Evolutionary conservation across 352 stramenopile species (phyloP), one percentile per base, ranked within the genome.

Genomic region (Phytopythium boreale): DNA sequence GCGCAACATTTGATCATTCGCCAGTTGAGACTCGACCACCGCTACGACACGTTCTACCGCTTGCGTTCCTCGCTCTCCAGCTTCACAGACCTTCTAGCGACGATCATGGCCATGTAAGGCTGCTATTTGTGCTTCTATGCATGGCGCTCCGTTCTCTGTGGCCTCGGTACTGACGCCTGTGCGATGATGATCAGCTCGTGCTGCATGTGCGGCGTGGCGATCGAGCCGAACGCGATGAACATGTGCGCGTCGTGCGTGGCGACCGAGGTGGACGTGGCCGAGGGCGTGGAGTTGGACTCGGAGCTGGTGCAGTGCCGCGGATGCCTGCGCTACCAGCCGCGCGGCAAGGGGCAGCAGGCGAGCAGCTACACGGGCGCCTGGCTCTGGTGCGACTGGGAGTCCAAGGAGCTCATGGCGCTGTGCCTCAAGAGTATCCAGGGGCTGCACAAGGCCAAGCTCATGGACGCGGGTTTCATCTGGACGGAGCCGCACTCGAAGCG

Each of bases 401-500:
- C 82, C 11, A 75, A 71, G 14, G 85, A 94, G 63, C 74, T 93
- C 49, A 82, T 93, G 74, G 82, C 83, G 64, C 72, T 93, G 41
- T 91, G 82, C 55, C 74, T 93, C 34, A 92, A 92, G 79, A 87
- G 74, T 67, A 66, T 93, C 41, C 67, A 79, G 8, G 79, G 79
- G 0, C 76, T 93, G 22, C 65, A 61, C 52, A 89, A 89, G 64
- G 82, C 72, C 56, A 93, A 93, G 61, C 73, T 95, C 36, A 69
- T 91, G 15, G 87, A 95, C 70, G 87, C 87, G 9, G 74, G 69
- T 11, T 93, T 91, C 61, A 80, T 95, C 58, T 95, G 87, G 87
- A 95, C 87, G 2, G 87, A 95, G 64, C 84, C 78, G 19, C 87
- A 95, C 71, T 89, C 79, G 19, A 90, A 91, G 57, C 82, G 87